phyloP scores from a whole-genome alignment of 306 rosid genomes.

The Malus orientalis region DNA sequence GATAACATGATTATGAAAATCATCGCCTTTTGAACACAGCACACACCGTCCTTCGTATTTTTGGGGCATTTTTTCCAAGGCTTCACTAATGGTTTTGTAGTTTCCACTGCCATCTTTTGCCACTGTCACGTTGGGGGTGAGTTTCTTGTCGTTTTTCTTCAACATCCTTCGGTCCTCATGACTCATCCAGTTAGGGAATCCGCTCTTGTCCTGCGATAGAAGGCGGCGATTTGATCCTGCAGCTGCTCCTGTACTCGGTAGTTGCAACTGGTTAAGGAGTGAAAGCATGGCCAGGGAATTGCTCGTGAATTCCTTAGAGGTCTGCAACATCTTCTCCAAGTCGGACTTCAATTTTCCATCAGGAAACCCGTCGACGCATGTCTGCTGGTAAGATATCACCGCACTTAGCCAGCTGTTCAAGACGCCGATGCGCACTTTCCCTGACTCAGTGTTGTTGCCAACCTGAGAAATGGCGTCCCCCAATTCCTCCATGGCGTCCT shows the following conservation, averaged over 20 bases:
- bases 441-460: background rate
- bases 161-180: conserved; percentile 47
- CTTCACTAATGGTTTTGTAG: conserved; percentile 58
- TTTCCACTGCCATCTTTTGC: conserved; percentile 71
- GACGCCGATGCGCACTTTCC: conserved; percentile 21
- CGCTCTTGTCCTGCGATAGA: conserved; percentile 29
- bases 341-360: conserved; percentile 45
- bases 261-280: conserved; percentile 21
- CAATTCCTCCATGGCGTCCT: conserved; percentile 49
- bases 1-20: background rate
- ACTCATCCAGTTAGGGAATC: conserved; percentile 51
- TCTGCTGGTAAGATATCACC: conserved; percentile 61
- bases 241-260: background rate
- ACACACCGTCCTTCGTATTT: conserved; percentile 51
- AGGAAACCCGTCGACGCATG: conserved; percentile 72
- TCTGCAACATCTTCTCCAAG: conserved; percentile 21
- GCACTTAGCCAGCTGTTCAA: conserved; percentile 82
- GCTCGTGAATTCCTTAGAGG: conserved; percentile 51
- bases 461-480: conserved; percentile 20
- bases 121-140: conserved; percentile 62
- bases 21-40: background rate
- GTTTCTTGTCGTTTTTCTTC: conserved; percentile 44
- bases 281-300: conserved; percentile 65
- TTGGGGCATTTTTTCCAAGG: conserved; percentile 47
- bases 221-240: conserved; percentile 25